Base-by-base conservation (phyloP, 2,329 filamentous ascomycete genomes). In the Hymenoscyphus linearis region DNA sequence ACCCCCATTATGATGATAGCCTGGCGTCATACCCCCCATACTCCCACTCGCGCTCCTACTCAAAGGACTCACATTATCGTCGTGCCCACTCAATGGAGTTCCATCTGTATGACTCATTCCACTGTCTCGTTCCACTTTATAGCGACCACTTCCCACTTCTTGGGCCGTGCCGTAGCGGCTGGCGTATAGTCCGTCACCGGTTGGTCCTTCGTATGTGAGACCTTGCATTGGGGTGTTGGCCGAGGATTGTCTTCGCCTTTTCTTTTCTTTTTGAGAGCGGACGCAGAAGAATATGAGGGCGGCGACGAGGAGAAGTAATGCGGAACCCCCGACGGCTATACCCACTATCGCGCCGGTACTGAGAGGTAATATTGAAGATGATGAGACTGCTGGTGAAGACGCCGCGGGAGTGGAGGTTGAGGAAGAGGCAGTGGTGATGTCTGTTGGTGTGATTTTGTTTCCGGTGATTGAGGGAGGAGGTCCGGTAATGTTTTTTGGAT, bases 401-500 rank as follows among this genome's bases (percentile, higher is more conserved):
- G 27, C 6, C n/a, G 59, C 54, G 9, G 40, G 34, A 31, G 60
- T 26, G 12, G 60, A 31, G 22, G 40, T 55, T 53, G 26, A 31
- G 16, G 58, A 55, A 9, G 40, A 47, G 36, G 58, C 35, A 12
- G 34, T 57, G 3, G 50, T 7, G 26, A 34, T 14, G 4, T 3
- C 14, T 9, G 50, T 53, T 12, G 13, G 18, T 3, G 55, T 40
- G 16, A 27, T 53, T 16, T 26, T 53, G 12, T 26, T 53, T 14
- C 40, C 36, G 34, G 52, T 44, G 2, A 56, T 54, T 40, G 47
- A 22, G 10, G 37, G 57, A 1, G 59, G 62, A 4, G 54, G 54
- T 53, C 50, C 50, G n/a, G 62, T 55, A 36, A 58, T 60, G 22
- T 63, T 40, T 52, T 54, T 60, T 13, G 40, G 52, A 57, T 66